These are phyloP conservation scores for Solanum piurae DNA, from an alignment of 257 asterid species.

Conservation along the genomic window DNA sequence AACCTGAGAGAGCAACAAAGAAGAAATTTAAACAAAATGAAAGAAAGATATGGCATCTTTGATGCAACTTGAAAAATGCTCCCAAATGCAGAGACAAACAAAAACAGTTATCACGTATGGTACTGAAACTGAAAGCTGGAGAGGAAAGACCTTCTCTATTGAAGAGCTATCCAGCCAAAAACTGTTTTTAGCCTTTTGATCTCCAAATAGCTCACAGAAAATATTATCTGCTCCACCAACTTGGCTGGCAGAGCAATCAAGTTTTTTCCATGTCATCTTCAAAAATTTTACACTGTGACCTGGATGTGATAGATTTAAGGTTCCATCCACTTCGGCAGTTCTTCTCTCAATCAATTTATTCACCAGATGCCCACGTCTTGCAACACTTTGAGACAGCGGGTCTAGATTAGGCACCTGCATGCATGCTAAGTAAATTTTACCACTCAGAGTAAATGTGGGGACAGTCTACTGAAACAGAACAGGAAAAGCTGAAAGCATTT, in stretches of 20 bases:
- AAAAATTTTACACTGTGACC: conserved; percentile 23
- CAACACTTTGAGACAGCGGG: conserved; percentile 41
- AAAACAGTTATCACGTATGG: not conserved
- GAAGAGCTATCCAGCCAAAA: conserved; percentile 99
- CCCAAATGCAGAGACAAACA: not conserved
- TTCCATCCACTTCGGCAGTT: conserved; percentile 16
- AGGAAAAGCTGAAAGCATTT: not conserved
- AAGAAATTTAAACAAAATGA: not conserved
- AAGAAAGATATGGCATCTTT: not conserved
- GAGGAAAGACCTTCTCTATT: conserved; percentile 60
- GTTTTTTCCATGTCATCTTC: conserved; percentile 81
- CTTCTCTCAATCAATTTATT: conserved; percentile 30
- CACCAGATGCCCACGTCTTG: conserved; percentile 31
- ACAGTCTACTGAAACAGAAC: not conserved
- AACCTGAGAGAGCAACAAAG: not conserved
- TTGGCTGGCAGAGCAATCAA: conserved; percentile 40
- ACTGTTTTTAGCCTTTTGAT: conserved; percentile 45
- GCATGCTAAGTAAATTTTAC: conserved; percentile 85
- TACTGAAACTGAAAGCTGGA: not conserved
- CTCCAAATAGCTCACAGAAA: conserved; percentile 62
- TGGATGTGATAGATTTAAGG: conserved; percentile 24
- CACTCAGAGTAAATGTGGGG: conserved; percentile 49
- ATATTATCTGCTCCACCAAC: conserved; percentile 77
- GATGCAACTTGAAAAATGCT: not conserved
- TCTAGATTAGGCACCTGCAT: conserved; percentile 66